phyloP scores from a whole-genome alignment of 208 protist genomes.

The Trypanosoma boissoni region DNA sequence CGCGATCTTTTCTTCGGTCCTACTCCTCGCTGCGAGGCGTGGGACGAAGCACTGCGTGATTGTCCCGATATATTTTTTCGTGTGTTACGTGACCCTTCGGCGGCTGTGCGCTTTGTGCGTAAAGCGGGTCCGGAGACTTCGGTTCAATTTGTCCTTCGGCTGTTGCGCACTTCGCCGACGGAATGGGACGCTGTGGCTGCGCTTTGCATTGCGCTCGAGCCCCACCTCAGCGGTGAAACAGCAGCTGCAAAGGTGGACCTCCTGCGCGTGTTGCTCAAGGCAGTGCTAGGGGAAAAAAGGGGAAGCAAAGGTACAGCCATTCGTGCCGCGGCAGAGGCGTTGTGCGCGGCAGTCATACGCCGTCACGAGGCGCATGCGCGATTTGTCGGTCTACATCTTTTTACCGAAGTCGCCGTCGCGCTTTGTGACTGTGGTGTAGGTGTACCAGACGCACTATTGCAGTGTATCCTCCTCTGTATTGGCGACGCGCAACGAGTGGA shows the following conservation, averaged over 20 bases:
- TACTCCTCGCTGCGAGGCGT: conserved; percentile 16
- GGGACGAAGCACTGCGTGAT: conserved; percentile 24
- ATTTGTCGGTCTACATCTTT: conserved; percentile 43
- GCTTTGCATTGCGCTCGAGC: conserved; percentile 35
- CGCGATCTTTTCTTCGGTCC: conserved; percentile 33
- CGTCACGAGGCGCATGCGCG: conserved; percentile 65
- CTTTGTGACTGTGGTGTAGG: conserved; percentile 27
- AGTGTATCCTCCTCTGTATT: conserved; percentile 68
- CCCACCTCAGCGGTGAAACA: conserved; percentile 24
- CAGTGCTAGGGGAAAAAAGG: conserved; percentile 16
- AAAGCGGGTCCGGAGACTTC: conserved; percentile 28
- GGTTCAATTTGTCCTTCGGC: conserved; percentile 14
- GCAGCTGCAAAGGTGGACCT: conserved; percentile 42
- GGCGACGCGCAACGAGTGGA: conserved; percentile 24
- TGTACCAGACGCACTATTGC: conserved; percentile 59
- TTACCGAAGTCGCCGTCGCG: conserved; percentile 27
- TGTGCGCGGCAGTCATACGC: conserved; percentile 43
- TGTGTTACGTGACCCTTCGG: conserved; percentile 40
- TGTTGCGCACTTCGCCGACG: conserved; percentile 21
- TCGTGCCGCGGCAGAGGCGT: conserved; percentile 39
- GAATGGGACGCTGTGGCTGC: conserved; percentile 45
- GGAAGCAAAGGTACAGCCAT: conserved; percentile 28
- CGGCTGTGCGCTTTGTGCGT: conserved; percentile 44
- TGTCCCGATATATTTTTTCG: conserved; percentile 42
- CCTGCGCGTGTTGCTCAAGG: conserved; percentile 27